These are phyloP conservation scores for Blumeria hordei DNA, from an alignment of 2,329 filamentous ascomycete species.

Conservation along the genomic window DNA sequence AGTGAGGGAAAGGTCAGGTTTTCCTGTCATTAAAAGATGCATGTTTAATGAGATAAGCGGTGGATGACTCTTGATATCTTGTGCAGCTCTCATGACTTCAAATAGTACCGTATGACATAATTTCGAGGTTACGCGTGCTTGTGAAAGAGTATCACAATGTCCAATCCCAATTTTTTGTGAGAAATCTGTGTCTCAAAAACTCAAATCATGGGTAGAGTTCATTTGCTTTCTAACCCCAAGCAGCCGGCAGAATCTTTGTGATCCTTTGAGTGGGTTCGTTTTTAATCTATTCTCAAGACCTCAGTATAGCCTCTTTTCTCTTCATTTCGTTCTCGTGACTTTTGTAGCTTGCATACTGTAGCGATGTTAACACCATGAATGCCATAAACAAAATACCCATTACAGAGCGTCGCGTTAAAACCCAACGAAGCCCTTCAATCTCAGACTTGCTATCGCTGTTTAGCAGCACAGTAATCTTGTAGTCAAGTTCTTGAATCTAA, in stretches of 20 bases:
- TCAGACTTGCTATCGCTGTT: constrained; percentile 81
- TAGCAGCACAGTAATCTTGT: constrained; percentile 78
- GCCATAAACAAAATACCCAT: constrained; percentile 43
- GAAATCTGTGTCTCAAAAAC: too few relatives aligned
- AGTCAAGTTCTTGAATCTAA: constrained; percentile 79
- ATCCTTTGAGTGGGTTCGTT: constrained; percentile 23
- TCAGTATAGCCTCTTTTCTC: constrained; percentile 14
- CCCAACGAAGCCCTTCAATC: constrained; percentile 78
- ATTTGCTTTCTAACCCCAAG: constrained; percentile 14
- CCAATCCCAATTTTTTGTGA: too few relatives aligned
- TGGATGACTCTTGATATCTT: too few relatives aligned
- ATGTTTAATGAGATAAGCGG: too few relatives aligned
- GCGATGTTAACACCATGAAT: constrained; percentile 30
- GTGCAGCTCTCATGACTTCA: too few relatives aligned
- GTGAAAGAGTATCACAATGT: too few relatives aligned
- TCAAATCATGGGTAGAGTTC: too few relatives aligned
- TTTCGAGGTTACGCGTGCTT: too few relatives aligned
- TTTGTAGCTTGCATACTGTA: constrained; percentile 34
- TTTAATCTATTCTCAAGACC: constrained; percentile 19
- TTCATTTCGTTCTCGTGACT: constrained; percentile 13
- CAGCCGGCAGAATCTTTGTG: constrained; percentile 32
- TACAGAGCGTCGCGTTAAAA: constrained; percentile 40
- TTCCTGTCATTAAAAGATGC: too few relatives aligned
- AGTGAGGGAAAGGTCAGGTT: too few relatives aligned
- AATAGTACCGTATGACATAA: too few relatives aligned